Evolutionary conservation across 345 rosid species (phyloP).

Genomic region (Litchi chinensis): DNA sequence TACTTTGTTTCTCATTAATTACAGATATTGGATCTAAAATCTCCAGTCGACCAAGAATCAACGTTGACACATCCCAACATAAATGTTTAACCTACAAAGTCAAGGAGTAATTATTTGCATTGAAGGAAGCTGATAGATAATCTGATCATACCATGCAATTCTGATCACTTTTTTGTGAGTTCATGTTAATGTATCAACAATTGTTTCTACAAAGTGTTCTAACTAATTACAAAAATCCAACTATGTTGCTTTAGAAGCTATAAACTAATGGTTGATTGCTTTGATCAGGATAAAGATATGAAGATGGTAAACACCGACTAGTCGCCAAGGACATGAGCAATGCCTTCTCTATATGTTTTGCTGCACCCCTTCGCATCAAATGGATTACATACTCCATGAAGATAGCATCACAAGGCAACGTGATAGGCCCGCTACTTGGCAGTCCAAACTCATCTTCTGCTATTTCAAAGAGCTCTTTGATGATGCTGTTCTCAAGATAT

Average conservation of each 20-base stretch:
- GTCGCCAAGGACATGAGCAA: too few species aligned
- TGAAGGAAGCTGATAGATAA: too few species aligned
- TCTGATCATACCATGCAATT: too few species aligned
- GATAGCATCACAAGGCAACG: constrained; percentile 30
- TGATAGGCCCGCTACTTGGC: constrained; percentile 22
- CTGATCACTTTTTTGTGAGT: too few species aligned
- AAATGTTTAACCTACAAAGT: too few species aligned
- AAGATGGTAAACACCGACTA: neutral
- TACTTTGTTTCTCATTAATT: too few species aligned
- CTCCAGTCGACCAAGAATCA: too few species aligned
- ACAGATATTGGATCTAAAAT: too few species aligned
- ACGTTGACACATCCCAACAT: too few species aligned
- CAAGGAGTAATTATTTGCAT: too few species aligned
- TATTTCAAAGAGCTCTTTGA: neutral
- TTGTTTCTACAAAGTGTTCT: too few species aligned
- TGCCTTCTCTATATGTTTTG: neutral
- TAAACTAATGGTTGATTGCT: neutral
- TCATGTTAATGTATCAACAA: too few species aligned
- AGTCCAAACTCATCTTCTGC: constrained; percentile 17
- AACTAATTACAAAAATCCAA: neutral
- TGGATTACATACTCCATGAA: constrained; percentile 23
- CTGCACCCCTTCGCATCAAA: neutral
- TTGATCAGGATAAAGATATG: neutral
- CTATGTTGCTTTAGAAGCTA: neutral
- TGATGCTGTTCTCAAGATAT: neutral